Percentiles rank a stretch among this genome's conserved stretches.
Evolutionary conservation across 495 filamentous ascomycete genomes (phyloP).

Genomic region (Lophiostoma macrostomum): DNA sequence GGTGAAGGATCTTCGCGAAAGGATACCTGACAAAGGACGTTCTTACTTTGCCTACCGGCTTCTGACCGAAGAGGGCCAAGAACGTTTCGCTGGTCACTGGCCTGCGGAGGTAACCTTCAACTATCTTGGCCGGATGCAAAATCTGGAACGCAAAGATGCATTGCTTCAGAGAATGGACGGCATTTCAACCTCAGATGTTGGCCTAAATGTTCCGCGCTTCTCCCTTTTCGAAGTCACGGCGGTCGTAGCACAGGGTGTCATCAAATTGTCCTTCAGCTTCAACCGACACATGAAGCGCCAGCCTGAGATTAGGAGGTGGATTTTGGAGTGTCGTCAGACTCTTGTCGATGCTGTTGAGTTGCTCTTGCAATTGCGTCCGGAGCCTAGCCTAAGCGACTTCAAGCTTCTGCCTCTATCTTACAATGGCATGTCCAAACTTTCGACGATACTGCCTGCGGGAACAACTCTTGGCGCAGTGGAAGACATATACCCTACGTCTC

Average conservation of each 20-base stretch:
- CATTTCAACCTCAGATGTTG: slow-evolving; percentile 49
- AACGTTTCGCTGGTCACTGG: slow-evolving; percentile 47
- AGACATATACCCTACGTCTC: slow-evolving; percentile 64
- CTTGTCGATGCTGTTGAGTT: slow-evolving; percentile 51
- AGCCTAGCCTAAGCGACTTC: slow-evolving; percentile 59
- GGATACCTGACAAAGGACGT: slow-evolving; percentile 29
- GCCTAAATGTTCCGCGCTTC: slow-evolving; percentile 54
- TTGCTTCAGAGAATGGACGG: slow-evolving; percentile 58
- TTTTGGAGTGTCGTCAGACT: slow-evolving; percentile 55
- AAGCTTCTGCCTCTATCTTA: slow-evolving; percentile 62
- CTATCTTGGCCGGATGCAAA: slow-evolving; percentile 63
- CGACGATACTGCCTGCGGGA: slow-evolving; percentile 45
- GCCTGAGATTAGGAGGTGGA: slow-evolving; percentile 56
- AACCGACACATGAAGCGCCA: slow-evolving; percentile 60
- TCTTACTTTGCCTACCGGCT: slow-evolving; percentile 45
- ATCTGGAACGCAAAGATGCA: slow-evolving; percentile 59
- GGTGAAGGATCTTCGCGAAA: slow-evolving; percentile 28
- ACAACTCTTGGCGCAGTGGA: slow-evolving; percentile 48
- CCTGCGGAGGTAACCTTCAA: slow-evolving; percentile 72
- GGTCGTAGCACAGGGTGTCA: slow-evolving; percentile 56
- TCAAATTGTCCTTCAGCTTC: slow-evolving; percentile 64
- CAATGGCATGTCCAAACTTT: slow-evolving; percentile 48
- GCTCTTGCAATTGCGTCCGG: slow-evolving; percentile 49
- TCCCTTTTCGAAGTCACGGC: slow-evolving; percentile 65
- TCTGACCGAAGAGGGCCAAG: slow-evolving; percentile 45